phyloP scores from a whole-genome alignment of 2,329 filamentous ascomycete genomes.

The Phialemoniopsis sp. region DNA sequence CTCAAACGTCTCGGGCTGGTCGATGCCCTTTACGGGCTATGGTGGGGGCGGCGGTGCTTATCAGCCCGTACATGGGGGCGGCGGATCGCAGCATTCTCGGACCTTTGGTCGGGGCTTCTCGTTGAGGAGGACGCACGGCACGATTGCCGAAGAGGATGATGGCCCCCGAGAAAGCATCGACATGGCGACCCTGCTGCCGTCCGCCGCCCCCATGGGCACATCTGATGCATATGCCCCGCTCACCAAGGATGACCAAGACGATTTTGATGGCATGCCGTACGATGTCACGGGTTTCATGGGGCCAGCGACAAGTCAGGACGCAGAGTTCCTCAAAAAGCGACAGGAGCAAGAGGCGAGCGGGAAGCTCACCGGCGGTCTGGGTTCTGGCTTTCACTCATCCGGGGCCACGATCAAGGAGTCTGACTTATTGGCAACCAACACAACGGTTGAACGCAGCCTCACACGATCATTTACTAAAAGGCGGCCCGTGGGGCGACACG shows the following conservation, averaged over 20 bases:
- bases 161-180: slow-evolving; percentile 21
- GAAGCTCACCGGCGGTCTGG: slow-evolving; percentile 53
- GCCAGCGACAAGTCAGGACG: slow-evolving; percentile 37
- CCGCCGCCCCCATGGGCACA: slow-evolving; percentile 34
- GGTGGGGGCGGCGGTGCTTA: background rate
- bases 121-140: slow-evolving; percentile 16
- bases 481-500: slow-evolving; percentile 12
- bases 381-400: slow-evolving; percentile 36
- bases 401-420: slow-evolving; percentile 42
- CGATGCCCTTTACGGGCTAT: background rate
- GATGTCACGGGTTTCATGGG: slow-evolving; percentile 43
- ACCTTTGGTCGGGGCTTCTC: slow-evolving; percentile 6
- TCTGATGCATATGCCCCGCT: slow-evolving; percentile 20
- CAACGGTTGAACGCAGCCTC: slow-evolving; percentile 26
- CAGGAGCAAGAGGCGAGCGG: slow-evolving; percentile 51
- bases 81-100: slow-evolving; percentile 6
- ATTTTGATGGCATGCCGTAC: slow-evolving; percentile 26
- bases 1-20: slow-evolving; percentile 7
- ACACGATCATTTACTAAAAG: slow-evolving; percentile 29
- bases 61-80: background rate
- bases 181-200: slow-evolving; percentile 31
- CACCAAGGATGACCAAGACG: slow-evolving; percentile 22
- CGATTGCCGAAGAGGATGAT: slow-evolving; percentile 34
- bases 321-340: slow-evolving; percentile 34
- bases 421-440: slow-evolving; percentile 39